Percentiles rank a stretch among this genome's conserved stretches.
These are phyloP conservation scores for Cladosporium sp. DNA, from an alignment of 2,329 filamentous ascomycete genomes.

Conservation along the genomic window DNA sequence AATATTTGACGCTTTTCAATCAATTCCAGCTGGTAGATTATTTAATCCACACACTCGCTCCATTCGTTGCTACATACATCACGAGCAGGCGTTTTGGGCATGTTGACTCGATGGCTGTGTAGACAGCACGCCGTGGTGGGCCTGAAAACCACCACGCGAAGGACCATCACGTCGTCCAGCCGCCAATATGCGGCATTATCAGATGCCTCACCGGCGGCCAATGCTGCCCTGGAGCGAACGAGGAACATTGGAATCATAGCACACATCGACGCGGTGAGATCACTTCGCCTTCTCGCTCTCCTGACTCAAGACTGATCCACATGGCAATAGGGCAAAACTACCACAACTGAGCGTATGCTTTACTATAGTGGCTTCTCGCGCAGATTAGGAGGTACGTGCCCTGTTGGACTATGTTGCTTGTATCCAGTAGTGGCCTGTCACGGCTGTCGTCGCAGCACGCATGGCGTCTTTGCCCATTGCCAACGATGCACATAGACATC, in stretches of 20 bases:
- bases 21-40: not conserved
- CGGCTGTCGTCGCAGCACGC: too few relatives aligned
- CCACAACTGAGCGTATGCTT: slow-evolving; percentile 97
- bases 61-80: not conserved
- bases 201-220: slow-evolving; percentile 5
- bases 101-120: slow-evolving; percentile 19
- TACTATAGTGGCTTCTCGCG: slow-evolving; percentile 90
- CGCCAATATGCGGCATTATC: slow-evolving; percentile 11
- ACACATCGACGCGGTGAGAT: slow-evolving; percentile 80
- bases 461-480: too few relatives aligned
- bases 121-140: slow-evolving; percentile 14
- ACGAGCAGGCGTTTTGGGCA: not conserved
- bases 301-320: not conserved
- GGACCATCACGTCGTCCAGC: slow-evolving; percentile 10
- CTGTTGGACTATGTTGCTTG: too few relatives aligned
- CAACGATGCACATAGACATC: too few relatives aligned
- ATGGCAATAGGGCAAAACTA: slow-evolving; percentile 72
- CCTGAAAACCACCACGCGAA: slow-evolving; percentile 1
- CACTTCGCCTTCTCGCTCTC: not conserved
- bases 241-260: slow-evolving; percentile 98
- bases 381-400: slow-evolving; percentile 63
- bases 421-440: too few relatives aligned
- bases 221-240: slow-evolving; percentile 44
- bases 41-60: not conserved
- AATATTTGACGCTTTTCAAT: not conserved